Conservation (phyloP, 768 basidiomycete species). For the Boletus subcaerulescens region DNA sequence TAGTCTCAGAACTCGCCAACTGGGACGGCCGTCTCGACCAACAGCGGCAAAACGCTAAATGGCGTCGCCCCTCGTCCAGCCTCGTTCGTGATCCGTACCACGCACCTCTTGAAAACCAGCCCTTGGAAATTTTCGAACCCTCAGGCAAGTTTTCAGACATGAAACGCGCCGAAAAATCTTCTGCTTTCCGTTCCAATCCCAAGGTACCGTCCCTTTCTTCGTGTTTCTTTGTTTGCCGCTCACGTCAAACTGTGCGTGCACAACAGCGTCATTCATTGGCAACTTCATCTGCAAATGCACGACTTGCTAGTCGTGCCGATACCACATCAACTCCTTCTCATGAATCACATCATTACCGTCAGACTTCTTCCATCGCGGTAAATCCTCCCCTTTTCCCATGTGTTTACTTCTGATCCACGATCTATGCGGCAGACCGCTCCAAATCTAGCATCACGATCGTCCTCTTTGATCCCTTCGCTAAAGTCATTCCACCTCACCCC, state of each 20-base stretch:
- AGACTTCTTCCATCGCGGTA: constrained; percentile 9
- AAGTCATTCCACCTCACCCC: constrained; percentile 3
- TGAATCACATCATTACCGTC: constrained; percentile 2
- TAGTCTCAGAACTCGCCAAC: constrained; percentile 10
- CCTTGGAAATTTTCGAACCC: not conserved
- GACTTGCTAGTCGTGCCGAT: constrained; percentile 6
- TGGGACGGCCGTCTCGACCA: constrained; percentile 18
- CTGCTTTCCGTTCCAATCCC: not conserved
- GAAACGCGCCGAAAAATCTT: constrained; percentile 8
- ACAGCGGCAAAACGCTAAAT: constrained; percentile 4
- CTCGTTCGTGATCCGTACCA: constrained; percentile 11
- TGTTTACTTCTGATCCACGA: not conserved
- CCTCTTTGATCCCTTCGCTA: not conserved
- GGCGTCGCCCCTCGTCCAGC: constrained; percentile 11
- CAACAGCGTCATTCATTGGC: constrained; percentile 13
- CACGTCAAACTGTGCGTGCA: not conserved
- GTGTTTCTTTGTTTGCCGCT: not conserved
- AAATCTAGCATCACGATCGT: not conserved
- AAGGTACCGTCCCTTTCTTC: constrained; percentile 12
- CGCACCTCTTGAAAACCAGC: not conserved
- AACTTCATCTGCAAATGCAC: constrained; percentile 1
- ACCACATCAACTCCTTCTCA: constrained; percentile 6
- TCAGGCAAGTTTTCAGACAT: not conserved
- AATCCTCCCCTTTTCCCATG: constrained; percentile 4
- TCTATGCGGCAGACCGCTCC: constrained; percentile 7